Base-by-base conservation (phyloP, 495 filamentous ascomycete species). In the Annulohypoxylon moriforme region DNA sequence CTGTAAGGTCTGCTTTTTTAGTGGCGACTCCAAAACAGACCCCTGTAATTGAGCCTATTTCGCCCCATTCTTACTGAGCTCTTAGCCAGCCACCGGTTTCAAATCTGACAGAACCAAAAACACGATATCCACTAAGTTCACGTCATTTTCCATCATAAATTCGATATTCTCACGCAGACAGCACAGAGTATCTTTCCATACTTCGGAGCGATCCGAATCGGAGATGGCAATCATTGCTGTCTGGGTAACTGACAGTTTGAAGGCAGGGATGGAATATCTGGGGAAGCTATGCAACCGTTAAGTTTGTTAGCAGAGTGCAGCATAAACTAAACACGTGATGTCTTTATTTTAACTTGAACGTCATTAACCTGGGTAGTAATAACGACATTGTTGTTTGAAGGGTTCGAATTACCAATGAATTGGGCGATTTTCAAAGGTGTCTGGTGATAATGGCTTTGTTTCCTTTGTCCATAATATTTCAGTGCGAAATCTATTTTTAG, bases 11-110 rank as follows among this genome's bases (percentile, higher is more conserved):
- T 52, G 11, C 8, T 24, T 34, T 20, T 14, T 33, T 20, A 24
- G 50, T 14, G 36, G 36, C 16, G 4, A 55, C 50, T n/a, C 29
- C 14, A 33, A 55, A 53, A 33, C 29, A 3, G 8, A 55, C 27
- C 50, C 50, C 50, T 55, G 50, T 55, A 31, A 55, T 52, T 52
- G 47, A 29, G 40, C 5, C 40, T 44, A 44, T 44, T 44, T 44
- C 14, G 40, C 40, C n/a, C 40, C 40, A 18, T 44, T 44, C 40
- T 44, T 4, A 18, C n/a, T 52, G 7, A 52, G 47, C 47, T 52
- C 24, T 13, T 24, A 29, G 24, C 47, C 47, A 13, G 20, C 24
- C 10, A 27, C 11, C 24, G 4, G 13, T 52, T 29, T 29, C 47
- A 14, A 27, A 27, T 52, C 10, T 29, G 46, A 49, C 46, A 44